These are phyloP conservation scores for Senna siamea DNA, from an alignment of 306 rosid genomes.

Conservation along the genomic window DNA sequence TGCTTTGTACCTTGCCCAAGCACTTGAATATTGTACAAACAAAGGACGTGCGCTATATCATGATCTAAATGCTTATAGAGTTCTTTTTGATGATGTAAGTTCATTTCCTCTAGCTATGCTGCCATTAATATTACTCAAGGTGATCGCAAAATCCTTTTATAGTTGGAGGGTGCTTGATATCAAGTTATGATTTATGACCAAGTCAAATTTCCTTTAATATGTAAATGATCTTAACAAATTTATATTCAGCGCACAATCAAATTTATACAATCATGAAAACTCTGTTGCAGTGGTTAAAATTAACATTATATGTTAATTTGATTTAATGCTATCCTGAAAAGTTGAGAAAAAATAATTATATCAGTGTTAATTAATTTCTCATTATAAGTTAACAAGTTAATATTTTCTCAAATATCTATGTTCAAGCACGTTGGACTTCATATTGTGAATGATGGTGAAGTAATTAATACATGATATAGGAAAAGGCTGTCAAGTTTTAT, in stretches of 20 bases:
- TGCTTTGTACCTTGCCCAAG: constrained; percentile 91
- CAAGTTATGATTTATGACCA: not conserved
- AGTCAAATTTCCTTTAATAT: constrained; percentile 5
- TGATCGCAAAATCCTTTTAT: constrained; percentile 13
- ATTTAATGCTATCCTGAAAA: not conserved
- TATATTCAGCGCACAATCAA: not conserved
- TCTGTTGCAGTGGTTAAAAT: constrained; percentile 18
- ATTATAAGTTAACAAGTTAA: constrained; percentile 17
- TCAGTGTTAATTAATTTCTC: constrained; percentile 18
- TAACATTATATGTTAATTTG: constrained; percentile 10
- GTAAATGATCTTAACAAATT: constrained; percentile 4
- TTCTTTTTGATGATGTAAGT: constrained; percentile 88
- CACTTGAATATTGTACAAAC: constrained; percentile 92
- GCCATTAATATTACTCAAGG: constrained; percentile 12
- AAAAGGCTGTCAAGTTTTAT: constrained; percentile 1
- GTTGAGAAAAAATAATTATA: constrained; percentile 23
- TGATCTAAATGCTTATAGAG: constrained; percentile 93
- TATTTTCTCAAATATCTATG: constrained; percentile 3
- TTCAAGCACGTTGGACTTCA: constrained; percentile 8
- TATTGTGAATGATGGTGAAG: constrained; percentile 1
- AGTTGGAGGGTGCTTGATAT: constrained; percentile 4
- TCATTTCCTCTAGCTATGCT: constrained; percentile 37
- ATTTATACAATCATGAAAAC: constrained; percentile 17
- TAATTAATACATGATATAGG: not conserved
- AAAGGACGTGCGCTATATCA: constrained; percentile 93